Base-by-base conservation (phyloP, 75 land plant species). In the Azolla pinnata region DNA sequence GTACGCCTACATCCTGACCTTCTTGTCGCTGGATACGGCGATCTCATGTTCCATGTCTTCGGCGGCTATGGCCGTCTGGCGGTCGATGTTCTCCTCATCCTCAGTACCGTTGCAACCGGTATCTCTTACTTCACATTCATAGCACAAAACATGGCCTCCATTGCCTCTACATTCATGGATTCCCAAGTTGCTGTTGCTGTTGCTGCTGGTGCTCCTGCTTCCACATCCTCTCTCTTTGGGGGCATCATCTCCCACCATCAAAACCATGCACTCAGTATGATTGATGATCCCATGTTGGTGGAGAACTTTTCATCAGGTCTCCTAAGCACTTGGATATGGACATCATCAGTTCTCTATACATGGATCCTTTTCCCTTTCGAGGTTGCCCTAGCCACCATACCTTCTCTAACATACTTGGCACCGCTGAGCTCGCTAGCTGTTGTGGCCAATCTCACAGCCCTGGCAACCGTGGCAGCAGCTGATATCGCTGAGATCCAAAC, bases 361-460 rank as follows among this genome's bases (percentile, higher is more conserved):
- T 71, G 81, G 79, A 63, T 67, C 4, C 45, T 84, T 30, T 72
- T 88, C 21, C 90, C 91, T 29, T 74, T 88, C 42, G 85, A 93
- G 52, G 46, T 93, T 26, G 80, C 79, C 7, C 73, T 93, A 48
- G 79, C 84, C 55, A 76, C 77, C 45, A 87, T 93, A 31, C 79
- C 71, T 0, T 78, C 87, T 9, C 76, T 93, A 19, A 85, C 98
- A 18, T 77, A 70, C 44, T 69, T 93, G 56, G 98, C 98, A 24
- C 98, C 98, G 19, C 63, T 93, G 34, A 88, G 98, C 49, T 81
- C 90, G 20, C 80, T 93, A 60, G 98, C 87, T 7, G 95, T 88
- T 63, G 58, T 83, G 1, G 78, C 84, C 21, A 81, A 93, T 42
- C 26, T 85, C 31, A 75, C 72, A 17, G 90, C 98, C 4, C 83